phyloP scores from a whole-genome alignment of 2,329 filamentous ascomycete species.

The Colletotrichum sp. region DNA sequence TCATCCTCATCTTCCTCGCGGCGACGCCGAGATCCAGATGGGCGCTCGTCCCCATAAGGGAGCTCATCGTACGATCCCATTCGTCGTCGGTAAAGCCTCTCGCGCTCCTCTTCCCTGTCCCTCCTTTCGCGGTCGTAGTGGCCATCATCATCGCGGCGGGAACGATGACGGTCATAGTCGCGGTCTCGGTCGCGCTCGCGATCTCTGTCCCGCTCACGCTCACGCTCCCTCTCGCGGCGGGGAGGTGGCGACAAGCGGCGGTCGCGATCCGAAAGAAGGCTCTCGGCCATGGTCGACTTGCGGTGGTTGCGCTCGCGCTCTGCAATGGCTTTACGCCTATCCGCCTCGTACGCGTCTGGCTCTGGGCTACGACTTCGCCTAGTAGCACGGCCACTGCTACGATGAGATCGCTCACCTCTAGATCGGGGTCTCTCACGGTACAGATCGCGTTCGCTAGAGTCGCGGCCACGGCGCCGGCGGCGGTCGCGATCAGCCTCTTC shows the following conservation, averaged over 20 bases:
- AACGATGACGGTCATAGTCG: constrained; percentile 56
- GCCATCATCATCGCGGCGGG: constrained; percentile 66
- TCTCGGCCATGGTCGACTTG: constrained; percentile 75
- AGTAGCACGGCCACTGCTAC: constrained; percentile 57
- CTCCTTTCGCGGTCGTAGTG: constrained; percentile 86
- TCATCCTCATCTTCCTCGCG: constrained; percentile 81
- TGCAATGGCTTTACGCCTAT: constrained; percentile 90
- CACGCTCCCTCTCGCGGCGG: constrained; percentile 36
- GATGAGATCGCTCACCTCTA: constrained; percentile 68
- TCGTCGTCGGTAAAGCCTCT: constrained; percentile 85
- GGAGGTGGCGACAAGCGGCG: constrained; percentile 47
- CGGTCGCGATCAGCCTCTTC: constrained; percentile 77
- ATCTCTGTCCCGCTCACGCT: constrained; percentile 34
- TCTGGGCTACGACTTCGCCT: constrained; percentile 88
- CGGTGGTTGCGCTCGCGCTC: constrained; percentile 94
- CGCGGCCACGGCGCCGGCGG: constrained; percentile 62
- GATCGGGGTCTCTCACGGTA: constrained; percentile 65
- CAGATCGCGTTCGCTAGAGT: constrained; percentile 53
- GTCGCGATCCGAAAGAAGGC: constrained; percentile 50
- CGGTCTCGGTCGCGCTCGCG: constrained; percentile 37
- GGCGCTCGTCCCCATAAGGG: constrained; percentile 82
- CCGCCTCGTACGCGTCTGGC: constrained; percentile 91
- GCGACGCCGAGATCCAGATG: constrained; percentile 72
- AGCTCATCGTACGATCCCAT: constrained; percentile 84
- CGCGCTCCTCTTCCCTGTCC: constrained; percentile 88